phyloP scores from a whole-genome alignment of 805 yeast genomes.

The Cyberlindnera mycetangii region DNA sequence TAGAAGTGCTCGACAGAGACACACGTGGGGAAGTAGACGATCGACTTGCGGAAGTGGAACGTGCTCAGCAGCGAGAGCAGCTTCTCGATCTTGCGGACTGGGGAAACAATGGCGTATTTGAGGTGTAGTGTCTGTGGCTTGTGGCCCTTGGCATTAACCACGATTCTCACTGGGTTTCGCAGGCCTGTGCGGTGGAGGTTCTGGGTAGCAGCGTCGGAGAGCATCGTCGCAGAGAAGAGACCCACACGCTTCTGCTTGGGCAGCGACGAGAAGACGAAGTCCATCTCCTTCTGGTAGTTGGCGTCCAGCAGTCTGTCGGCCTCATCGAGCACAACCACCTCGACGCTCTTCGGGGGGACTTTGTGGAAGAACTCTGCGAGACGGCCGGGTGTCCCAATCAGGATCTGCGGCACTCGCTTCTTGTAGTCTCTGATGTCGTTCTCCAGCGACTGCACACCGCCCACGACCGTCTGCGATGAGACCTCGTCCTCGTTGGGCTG shows the following conservation, averaged over 20 bases:
- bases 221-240: conserved; percentile 86
- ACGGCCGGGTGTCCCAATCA: conserved; percentile 94
- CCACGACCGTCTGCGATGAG: conserved; percentile 60
- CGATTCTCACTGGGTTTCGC: conserved; percentile 86
- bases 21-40: conserved; percentile 93
- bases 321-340: conserved; percentile 75
- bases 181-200: conserved; percentile 83
- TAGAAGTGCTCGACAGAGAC: conserved; percentile 77
- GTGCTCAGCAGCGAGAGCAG: conserved; percentile 51
- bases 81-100: conserved; percentile 58
- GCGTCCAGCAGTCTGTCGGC: conserved; percentile 87
- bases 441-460: conserved; percentile 58
- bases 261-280: conserved; percentile 58
- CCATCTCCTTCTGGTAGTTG: conserved; percentile 68
- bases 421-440: conserved; percentile 67
- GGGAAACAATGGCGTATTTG: conserved; percentile 54
- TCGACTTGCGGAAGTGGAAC: conserved; percentile 68
- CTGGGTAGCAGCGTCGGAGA: conserved; percentile 63
- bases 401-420: conserved; percentile 59
- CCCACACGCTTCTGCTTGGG: conserved; percentile 96
- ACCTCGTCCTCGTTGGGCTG: conserved; percentile 50
- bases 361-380: conserved; percentile 64
- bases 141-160: conserved; percentile 57
- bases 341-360: conserved; percentile 63
- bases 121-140: conserved; percentile 66